Percentiles rank a stretch among this genome's conserved stretches.
phyloP scores from a whole-genome alignment of 805 yeast species.

The Phaffomyces opuntiae region DNA sequence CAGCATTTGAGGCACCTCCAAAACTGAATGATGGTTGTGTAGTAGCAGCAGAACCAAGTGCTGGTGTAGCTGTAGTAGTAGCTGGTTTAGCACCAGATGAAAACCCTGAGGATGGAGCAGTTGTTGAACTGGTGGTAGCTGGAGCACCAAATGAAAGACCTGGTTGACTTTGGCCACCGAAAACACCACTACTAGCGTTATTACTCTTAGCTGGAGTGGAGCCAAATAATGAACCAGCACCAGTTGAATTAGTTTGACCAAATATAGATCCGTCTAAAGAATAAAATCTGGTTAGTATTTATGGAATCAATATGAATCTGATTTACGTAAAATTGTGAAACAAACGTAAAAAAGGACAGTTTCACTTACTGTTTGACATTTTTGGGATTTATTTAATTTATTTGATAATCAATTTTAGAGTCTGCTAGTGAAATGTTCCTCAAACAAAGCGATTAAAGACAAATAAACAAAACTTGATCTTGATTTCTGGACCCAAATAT shows the following conservation, averaged over 20 bases:
- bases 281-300: too few relatives aligned
- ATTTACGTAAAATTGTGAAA: neutral
- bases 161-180: neutral
- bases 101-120: neutral
- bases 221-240: slow-evolving; percentile 21
- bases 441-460: too few relatives aligned
- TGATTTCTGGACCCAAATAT: too few relatives aligned
- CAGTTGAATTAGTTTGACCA: slow-evolving; percentile 16
- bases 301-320: too few relatives aligned
- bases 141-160: too few relatives aligned
- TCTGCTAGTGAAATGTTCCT: too few relatives aligned
- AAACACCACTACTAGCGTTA: neutral
- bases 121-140: neutral
- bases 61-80: slow-evolving; percentile 3
- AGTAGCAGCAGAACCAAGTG: neutral
- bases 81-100: slow-evolving; percentile 1
- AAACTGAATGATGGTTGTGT: slow-evolving; percentile 18
- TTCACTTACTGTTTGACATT: too few relatives aligned
- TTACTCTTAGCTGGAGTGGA: slow-evolving; percentile 17
- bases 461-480: too few relatives aligned
- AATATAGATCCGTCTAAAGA: slow-evolving; percentile 8
- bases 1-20: slow-evolving; percentile 11
- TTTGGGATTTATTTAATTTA: too few relatives aligned
- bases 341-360: neutral
- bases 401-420: too few relatives aligned